These are phyloP conservation scores for Hypoxylon sp. DNA, from an alignment of 2,329 filamentous ascomycete genomes.

Conservation along the genomic window DNA sequence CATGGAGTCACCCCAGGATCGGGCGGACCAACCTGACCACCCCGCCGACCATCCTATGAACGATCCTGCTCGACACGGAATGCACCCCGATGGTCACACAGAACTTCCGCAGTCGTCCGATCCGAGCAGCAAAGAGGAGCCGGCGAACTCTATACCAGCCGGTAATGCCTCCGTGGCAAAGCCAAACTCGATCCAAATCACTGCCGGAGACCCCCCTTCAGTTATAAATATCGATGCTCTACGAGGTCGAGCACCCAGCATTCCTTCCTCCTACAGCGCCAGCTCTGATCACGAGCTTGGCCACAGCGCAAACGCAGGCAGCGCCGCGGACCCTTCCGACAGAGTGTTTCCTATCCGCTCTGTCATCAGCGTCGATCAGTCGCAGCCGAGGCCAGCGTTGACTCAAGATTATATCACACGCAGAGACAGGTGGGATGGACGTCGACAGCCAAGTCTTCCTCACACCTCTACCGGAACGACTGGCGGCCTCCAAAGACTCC, in stretches of 20 bases:
- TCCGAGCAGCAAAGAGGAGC: conserved; percentile 5
- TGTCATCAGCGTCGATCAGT: conserved; percentile 76
- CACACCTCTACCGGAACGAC: conserved; percentile 47
- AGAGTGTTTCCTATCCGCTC: conserved; percentile 85
- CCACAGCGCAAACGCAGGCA: conserved; percentile 47
- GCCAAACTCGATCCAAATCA: conserved; percentile 13
- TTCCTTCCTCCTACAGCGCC: conserved; percentile 57
- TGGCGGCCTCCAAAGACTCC: conserved; percentile 29
- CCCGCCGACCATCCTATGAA: conserved; percentile 14
- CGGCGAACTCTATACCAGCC: conserved; percentile 18
- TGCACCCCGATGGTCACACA: conserved; percentile 11
- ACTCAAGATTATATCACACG: conserved; percentile 54
- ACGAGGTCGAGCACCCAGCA: conserved; percentile 24
- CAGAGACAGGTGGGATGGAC: conserved; percentile 48
- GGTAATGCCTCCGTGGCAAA: conserved; percentile 5
- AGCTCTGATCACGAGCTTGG: conserved; percentile 57
- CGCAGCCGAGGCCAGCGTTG: conserved; percentile 50
- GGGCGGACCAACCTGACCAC: conserved; percentile 12
- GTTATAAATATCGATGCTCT: conserved; percentile 6
- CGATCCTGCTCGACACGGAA: conserved; percentile 5
- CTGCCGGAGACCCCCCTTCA: conserved; percentile 13
- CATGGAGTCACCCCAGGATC: conserved; percentile 35
- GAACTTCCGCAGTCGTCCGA: conserved; percentile 16
- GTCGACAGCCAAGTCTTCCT: conserved; percentile 49
- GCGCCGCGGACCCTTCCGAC: conserved; percentile 58